Base-by-base conservation (phyloP, 129 eudicot species). In the Saussurea involucrata region DNA sequence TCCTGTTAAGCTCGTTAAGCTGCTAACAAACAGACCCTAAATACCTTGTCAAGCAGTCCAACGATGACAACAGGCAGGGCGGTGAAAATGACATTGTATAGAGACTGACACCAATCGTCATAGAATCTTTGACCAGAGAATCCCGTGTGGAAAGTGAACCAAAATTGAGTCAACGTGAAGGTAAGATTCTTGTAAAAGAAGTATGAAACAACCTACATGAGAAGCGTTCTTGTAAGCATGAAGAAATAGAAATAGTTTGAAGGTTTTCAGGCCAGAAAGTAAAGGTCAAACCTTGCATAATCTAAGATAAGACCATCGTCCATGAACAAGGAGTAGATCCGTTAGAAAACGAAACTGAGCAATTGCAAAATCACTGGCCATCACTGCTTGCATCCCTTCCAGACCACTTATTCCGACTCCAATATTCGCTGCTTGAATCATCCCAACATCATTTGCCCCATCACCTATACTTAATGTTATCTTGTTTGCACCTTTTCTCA, bases 331-430 rank as follows among this genome's bases (percentile, higher is more conserved):
- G 40, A 95, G 96, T 72, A 95, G 69, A 69, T 95, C 98, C 0
- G 96, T 88, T 21, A 95, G 85, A 85, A 89, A 95, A 15, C 98
- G 96, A 49, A 95, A 95, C 77, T 95, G 98, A 65, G 97, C 97
- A 63, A 95, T 95, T 55, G 98, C 98, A 73, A 95, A 95, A 85
- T 95, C 98, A 72, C 97, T 91, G 1, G 98, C 98, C 98, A 91
- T 95, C 74, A 95, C 98, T 15, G 98, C 98, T 78, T 95, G 98
- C 98, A 95, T 95, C 61, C 98, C 98, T 83, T 95, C 98, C 60
- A 86, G 74, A 42, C 98, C 97, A 81, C 98, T 95, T 58, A 95
- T 95, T 49, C 97, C 97, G 37, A 95, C 96, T 31, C 98, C 98
- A 68, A 95, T 96, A 80, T 95, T 96, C 67, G 98, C 97, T 31